Percentiles rank a stretch among this genome's conserved stretches.
phyloP scores from a whole-genome alignment of 805 yeast species.

The Metschnikowia orientalis region DNA sequence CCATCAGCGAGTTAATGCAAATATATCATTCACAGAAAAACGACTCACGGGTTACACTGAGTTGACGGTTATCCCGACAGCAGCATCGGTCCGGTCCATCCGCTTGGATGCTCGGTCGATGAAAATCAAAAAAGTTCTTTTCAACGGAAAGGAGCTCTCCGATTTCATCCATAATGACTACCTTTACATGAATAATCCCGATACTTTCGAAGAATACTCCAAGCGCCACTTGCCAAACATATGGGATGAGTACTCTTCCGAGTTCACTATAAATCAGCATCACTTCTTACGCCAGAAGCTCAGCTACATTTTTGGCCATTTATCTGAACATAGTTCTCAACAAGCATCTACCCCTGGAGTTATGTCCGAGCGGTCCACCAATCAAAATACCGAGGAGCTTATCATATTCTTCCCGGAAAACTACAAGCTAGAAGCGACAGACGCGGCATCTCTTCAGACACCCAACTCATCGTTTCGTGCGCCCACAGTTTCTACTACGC shows the following conservation, averaged over 20 bases:
- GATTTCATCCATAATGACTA: slow-evolving; percentile 54
- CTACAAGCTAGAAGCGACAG: slow-evolving; percentile 57
- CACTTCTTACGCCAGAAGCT: slow-evolving; percentile 53
- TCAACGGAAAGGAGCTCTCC: slow-evolving; percentile 54
- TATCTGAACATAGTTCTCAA: slow-evolving; percentile 21
- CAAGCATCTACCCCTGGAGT: slow-evolving; percentile 3
- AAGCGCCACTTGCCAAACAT: slow-evolving; percentile 25
- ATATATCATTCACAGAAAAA: slow-evolving; percentile 67
- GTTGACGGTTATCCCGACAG: slow-evolving; percentile 70
- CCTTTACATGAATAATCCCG: slow-evolving; percentile 37
- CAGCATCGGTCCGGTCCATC: slow-evolving; percentile 51
- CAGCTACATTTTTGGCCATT: slow-evolving; percentile 49
- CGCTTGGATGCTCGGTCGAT: slow-evolving; percentile 79
- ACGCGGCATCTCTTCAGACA: slow-evolving; percentile 27
- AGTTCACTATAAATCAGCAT: slow-evolving; percentile 49
- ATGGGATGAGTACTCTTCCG: slow-evolving; percentile 41
- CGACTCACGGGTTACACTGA: slow-evolving; percentile 72
- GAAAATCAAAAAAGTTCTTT: slow-evolving; percentile 55
- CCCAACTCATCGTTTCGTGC: slow-evolving; percentile 32
- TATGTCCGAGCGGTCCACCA: slow-evolving; percentile 11
- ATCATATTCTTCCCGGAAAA: slow-evolving; percentile 60
- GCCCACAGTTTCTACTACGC: slow-evolving; percentile 29
- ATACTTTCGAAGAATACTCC: slow-evolving; percentile 25
- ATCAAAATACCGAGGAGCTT: slow-evolving; percentile 59
- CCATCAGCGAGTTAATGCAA: slow-evolving; percentile 78